phyloP scores from a whole-genome alignment of 2,329 filamentous ascomycete genomes.

The Penicillium sp. region DNA sequence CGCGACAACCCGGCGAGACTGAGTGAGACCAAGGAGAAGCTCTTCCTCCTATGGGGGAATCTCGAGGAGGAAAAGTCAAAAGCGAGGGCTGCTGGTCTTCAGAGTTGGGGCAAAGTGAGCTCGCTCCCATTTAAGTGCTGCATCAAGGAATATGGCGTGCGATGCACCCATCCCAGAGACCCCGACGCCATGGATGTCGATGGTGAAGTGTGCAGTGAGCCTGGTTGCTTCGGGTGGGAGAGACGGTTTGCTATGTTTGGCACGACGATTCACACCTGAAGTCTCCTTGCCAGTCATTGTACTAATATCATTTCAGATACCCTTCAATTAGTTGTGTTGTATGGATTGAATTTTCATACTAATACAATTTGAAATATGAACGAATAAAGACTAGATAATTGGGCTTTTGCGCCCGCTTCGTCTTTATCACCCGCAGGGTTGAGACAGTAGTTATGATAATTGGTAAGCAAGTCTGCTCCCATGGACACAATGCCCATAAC shows the following conservation, averaged over 20 bases:
- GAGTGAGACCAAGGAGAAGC: constrained; percentile 58
- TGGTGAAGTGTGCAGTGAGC: constrained; percentile 36
- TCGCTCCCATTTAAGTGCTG: constrained; percentile 67
- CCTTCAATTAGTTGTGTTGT: background rate
- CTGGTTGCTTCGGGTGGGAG: constrained; percentile 53
- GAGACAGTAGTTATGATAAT: background rate
- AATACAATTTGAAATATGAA: constrained; percentile 8
- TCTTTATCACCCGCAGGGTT: constrained; percentile 2
- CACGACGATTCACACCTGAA: constrained; percentile 52
- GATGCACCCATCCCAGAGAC: constrained; percentile 28
- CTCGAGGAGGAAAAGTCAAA: constrained; percentile 64
- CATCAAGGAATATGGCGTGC: constrained; percentile 66
- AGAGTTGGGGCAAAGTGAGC: constrained; percentile 16
- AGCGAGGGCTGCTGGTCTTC: constrained; percentile 22
- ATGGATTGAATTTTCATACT: constrained; percentile 11
- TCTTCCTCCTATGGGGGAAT: constrained; percentile 82
- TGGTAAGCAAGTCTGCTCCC: constrained; percentile 1
- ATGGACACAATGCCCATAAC: constrained; percentile 4
- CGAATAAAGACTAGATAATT: constrained; percentile 3
- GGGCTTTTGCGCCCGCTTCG: constrained; percentile 1
- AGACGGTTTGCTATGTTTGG: constrained; percentile 63
- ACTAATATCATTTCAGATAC: constrained; percentile 4
- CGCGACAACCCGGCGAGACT: constrained; percentile 51
- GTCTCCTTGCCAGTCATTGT: background rate
- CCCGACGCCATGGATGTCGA: constrained; percentile 43